phyloP scores from a whole-genome alignment of 805 yeast species.

The Saturnispora dispora region DNA sequence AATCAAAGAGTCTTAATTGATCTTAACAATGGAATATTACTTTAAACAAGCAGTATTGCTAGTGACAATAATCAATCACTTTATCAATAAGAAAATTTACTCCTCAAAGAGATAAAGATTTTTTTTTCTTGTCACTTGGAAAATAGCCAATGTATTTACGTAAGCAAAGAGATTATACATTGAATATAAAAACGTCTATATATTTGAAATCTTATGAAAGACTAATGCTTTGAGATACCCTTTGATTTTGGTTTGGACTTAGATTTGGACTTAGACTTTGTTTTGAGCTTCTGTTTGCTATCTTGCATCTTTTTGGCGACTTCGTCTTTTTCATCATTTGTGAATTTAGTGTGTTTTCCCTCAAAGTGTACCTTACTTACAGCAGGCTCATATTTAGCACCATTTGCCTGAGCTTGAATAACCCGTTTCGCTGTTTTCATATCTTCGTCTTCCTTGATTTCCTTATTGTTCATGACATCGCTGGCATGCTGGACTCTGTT shows the following conservation, averaged over 20 bases:
- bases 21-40: neutral
- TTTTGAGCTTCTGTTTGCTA: neutral
- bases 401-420: constrained; percentile 19
- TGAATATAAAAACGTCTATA: no score
- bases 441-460: constrained; percentile 16
- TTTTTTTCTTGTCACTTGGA: neutral
- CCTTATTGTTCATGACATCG: constrained; percentile 21
- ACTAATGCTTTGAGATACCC: neutral
- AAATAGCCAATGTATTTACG: neutral
- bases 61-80: neutral
- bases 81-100: neutral
- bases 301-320: neutral
- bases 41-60: no score
- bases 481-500: constrained; percentile 40
- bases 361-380: constrained; percentile 44
- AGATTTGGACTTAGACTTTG: neutral
- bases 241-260: neutral
- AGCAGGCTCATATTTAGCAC: constrained; percentile 32
- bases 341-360: constrained; percentile 46
- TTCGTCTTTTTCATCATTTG: constrained; percentile 1
- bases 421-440: constrained; percentile 22
- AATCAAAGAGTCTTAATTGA: no score
- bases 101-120: neutral
- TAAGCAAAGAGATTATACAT: neutral
- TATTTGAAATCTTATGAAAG: neutral